A percentile compares a stretch with the other conserved stretches of the same genome.
phyloP scores from a whole-genome alignment of 2,329 filamentous ascomycete species.

The Chalaropsis thielavioides region DNA sequence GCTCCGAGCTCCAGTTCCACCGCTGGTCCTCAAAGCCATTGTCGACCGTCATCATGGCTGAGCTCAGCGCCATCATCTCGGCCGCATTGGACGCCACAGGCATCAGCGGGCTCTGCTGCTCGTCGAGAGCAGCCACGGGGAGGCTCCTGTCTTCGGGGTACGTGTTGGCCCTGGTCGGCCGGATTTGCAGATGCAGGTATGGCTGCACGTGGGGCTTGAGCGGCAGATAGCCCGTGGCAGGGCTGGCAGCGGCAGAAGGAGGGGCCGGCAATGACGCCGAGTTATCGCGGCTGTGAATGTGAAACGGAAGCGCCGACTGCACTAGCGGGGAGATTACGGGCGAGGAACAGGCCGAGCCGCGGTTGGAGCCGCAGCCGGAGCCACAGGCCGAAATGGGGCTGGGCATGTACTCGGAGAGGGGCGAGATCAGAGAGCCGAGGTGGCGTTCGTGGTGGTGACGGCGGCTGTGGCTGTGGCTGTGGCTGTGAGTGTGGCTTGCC shows the following conservation, averaged over 20 bases:
- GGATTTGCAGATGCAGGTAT: neutral
- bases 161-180: neutral
- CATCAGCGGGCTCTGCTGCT: conserved; percentile 1
- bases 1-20: conserved; percentile 35
- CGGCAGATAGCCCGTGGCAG: neutral
- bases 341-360: neutral
- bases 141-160: neutral
- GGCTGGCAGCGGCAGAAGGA: neutral
- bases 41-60: conserved; percentile 42
- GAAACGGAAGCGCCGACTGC: neutral
- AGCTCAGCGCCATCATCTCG: conserved; percentile 27
- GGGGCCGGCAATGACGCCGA: neutral
- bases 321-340: neutral
- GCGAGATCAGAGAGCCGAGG: neutral
- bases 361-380: neutral
- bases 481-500: neutral
- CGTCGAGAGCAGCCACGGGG: neutral
- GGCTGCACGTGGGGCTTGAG: neutral
- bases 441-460: neutral
- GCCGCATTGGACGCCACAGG: conserved; percentile 5
- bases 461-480: neutral
- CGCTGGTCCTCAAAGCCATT: conserved; percentile 45
- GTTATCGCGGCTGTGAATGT: neutral
- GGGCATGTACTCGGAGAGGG: neutral
- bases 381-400: neutral